phyloP scores from a whole-genome alignment of 2,329 filamentous ascomycete genomes.

The Botrytis elliptica region DNA sequence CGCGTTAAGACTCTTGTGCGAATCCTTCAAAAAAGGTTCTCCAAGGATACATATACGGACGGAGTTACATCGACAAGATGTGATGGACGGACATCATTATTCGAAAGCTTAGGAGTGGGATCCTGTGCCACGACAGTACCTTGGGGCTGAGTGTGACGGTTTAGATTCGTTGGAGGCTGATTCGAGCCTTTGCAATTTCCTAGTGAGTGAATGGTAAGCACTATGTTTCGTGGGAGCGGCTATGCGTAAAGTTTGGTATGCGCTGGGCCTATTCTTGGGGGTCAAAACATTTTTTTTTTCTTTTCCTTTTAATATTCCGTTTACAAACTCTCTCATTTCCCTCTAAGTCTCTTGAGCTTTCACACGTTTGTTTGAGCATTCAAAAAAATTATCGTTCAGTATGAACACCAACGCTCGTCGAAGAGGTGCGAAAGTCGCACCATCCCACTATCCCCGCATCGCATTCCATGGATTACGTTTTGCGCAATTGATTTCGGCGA shows the following conservation, averaged over 20 bases:
- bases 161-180: not conserved
- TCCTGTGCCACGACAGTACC: not conserved
- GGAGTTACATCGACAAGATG: not conserved
- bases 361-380: not conserved
- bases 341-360: not conserved
- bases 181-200: not conserved
- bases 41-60: not conserved
- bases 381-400: not conserved
- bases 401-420: conserved; percentile 18
- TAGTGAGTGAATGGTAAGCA: conserved; percentile 9
- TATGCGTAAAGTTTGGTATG: conserved; percentile 14
- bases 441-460: conserved; percentile 35
- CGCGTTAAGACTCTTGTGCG: not conserved
- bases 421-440: conserved; percentile 26
- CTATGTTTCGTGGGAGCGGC: conserved; percentile 4
- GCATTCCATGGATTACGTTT: conserved; percentile 34
- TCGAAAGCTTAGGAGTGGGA: not conserved
- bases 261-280: conserved; percentile 21
- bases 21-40: not conserved
- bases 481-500: conserved; percentile 31
- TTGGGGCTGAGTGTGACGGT: not conserved
- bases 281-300: not conserved
- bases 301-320: not conserved
- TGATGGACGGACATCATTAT: not conserved
- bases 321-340: not conserved